Evolutionary conservation across 371 early-diverging fungal species (phyloP).

Genomic region (Mortierella sp.): DNA sequence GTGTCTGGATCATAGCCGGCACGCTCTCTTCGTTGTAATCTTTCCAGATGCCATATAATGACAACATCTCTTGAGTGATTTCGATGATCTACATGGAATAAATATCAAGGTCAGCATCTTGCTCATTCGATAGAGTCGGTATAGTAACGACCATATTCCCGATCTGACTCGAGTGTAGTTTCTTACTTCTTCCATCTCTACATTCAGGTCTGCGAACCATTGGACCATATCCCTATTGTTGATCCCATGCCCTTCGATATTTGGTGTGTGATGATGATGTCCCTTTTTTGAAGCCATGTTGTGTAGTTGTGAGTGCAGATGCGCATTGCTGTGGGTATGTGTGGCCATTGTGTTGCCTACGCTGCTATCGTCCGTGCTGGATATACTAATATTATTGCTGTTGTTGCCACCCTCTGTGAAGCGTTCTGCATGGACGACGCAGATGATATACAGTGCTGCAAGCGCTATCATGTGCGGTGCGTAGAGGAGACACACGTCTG

Average conservation of each 20-base stretch:
- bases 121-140: too few species aligned
- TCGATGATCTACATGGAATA: slow-evolving; percentile 60
- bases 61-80: slow-evolving; percentile 75
- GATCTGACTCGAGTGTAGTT: background rate
- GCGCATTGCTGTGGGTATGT: slow-evolving; percentile 53
- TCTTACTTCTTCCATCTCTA: slow-evolving; percentile 71
- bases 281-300: slow-evolving; percentile 35
- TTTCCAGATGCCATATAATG: slow-evolving; percentile 74
- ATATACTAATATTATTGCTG: background rate
- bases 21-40: slow-evolving; percentile 72
- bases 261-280: slow-evolving; percentile 7
- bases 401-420: slow-evolving; percentile 17
- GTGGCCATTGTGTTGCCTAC: slow-evolving; percentile 5
- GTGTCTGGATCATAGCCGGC: slow-evolving; percentile 53
- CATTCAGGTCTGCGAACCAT: slow-evolving; percentile 83
- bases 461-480: slow-evolving; percentile 91
- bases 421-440: slow-evolving; percentile 65
- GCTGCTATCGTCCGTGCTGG: background rate
- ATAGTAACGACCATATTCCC: too few species aligned
- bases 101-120: too few species aligned
- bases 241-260: slow-evolving; percentile 43
- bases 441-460: slow-evolving; percentile 82
- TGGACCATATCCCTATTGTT: slow-evolving; percentile 70
- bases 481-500: slow-evolving; percentile 82
- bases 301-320: slow-evolving; percentile 40